These are phyloP conservation scores for Amyloporia xantha DNA, from an alignment of 768 basidiomycete genomes.

Conservation along the genomic window DNA sequence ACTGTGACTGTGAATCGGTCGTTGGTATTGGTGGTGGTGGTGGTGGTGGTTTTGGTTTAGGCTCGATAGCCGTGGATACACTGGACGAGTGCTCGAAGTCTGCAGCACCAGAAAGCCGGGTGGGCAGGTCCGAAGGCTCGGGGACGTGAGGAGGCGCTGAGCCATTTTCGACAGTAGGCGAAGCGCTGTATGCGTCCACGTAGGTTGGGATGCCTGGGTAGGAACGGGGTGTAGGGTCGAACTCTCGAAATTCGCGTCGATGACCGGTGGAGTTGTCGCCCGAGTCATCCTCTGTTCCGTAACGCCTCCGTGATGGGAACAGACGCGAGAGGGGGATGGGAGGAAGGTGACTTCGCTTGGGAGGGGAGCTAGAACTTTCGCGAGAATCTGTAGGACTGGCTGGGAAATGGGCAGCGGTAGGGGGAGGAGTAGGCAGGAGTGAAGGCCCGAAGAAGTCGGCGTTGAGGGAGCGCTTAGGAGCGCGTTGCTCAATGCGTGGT, in stretches of 20 bases:
- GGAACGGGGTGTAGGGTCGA: constrained; percentile 6
- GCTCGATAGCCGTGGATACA: no score
- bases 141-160: constrained; percentile 2
- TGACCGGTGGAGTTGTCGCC: constrained; percentile 9
- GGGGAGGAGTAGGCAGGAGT: constrained; percentile 17
- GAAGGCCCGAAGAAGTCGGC: constrained; percentile 20
- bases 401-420: constrained; percentile 20
- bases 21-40: not conserved
- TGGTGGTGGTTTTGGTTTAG: not conserved
- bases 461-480: constrained; percentile 20
- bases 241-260: constrained; percentile 11
- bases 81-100: no score
- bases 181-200: not conserved
- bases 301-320: constrained; percentile 35
- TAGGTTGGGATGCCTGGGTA: constrained; percentile 6
- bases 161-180: constrained; percentile 4
- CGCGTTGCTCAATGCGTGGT: constrained; percentile 13
- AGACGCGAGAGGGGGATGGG: constrained; percentile 24
- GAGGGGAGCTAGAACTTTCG: constrained; percentile 17
- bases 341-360: constrained; percentile 22
- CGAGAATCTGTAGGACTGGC: constrained; percentile 15
- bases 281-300: constrained; percentile 22
- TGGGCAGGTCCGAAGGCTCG: constrained; percentile 9
- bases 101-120: no score
- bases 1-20: not conserved